A percentile compares a stretch with the other conserved stretches of the same genome.
Conservation (phyloP, 2,329 filamentous ascomycete genomes). For the Aspergillus ustus region DNA sequence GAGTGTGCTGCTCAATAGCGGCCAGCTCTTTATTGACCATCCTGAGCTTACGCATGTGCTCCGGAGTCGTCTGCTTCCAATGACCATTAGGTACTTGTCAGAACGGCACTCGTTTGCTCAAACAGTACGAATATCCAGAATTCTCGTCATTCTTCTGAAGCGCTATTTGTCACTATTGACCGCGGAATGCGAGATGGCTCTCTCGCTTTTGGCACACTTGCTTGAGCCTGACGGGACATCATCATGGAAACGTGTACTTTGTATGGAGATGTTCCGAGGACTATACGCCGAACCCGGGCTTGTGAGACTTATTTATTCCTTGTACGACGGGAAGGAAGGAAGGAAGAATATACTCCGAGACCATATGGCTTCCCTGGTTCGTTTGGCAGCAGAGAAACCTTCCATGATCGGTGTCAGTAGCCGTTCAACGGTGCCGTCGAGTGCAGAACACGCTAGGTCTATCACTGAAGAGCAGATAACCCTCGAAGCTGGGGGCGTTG, state of each 20-base stretch:
- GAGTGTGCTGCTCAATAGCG: conserved; percentile 84
- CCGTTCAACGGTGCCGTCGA: conserved; percentile 80
- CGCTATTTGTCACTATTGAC: conserved; percentile 76
- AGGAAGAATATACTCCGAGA: conserved; percentile 79
- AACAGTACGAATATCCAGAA: conserved; percentile 79
- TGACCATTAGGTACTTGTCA: conserved; percentile 76
- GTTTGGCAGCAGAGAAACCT: conserved; percentile 89
- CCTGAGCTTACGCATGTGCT: conserved; percentile 81
- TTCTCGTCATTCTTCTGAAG: conserved; percentile 80
- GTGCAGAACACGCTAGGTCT: conserved; percentile 60
- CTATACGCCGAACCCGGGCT: conserved; percentile 82
- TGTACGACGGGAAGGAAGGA: conserved; percentile 75
- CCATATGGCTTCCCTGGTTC: conserved; percentile 86
- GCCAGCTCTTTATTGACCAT: conserved; percentile 76
- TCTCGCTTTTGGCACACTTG: conserved; percentile 81
- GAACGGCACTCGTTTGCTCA: conserved; percentile 80
- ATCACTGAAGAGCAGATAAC: conserved; percentile 79
- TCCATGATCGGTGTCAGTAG: conserved; percentile 84
- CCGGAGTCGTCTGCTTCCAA: conserved; percentile 77
- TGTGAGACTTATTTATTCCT: conserved; percentile 76
- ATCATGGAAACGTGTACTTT: conserved; percentile 84
- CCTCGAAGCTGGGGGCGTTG: conserved; percentile 83
- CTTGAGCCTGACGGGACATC: conserved; percentile 80
- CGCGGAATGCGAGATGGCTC: conserved; percentile 79
- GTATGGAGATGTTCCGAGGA: conserved; percentile 87